Base-by-base conservation (phyloP, 495 filamentous ascomycete genomes). In the Parachaetomium inaequale region DNA sequence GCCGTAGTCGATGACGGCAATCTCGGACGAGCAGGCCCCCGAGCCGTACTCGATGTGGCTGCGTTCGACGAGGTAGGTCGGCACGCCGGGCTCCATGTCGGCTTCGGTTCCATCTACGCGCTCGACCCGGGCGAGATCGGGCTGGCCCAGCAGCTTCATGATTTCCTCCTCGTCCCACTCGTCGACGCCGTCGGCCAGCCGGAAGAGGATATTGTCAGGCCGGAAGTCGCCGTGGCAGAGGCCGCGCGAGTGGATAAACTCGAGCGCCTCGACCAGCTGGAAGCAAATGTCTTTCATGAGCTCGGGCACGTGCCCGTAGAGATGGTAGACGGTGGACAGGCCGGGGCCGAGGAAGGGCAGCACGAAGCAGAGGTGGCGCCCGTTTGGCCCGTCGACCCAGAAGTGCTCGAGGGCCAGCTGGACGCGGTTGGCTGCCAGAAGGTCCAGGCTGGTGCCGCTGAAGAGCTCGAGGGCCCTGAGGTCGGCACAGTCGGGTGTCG, bases 301-400 rank as follows among this genome's bases (percentile, higher is more conserved):
- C 4, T 38, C 23, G n/a, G 57, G 55, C 38, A 58, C 46, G 10
- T 50, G 53, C 3, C 45, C 51, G 31, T 59, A 65, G 2, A 31
- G 2, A 0, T 47, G 0, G 50, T 46, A n/a, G 2, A 61, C 2
- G 0, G 12, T 8, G 0, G 28, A 1, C 0, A 66, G 25, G 1
- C 21, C 43, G 2, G 70, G 62, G 0, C 68, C 70, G 6, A 71
- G 49, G 8, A 69, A 43, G 7, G 68, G 69, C 17, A 67, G 23
- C 26, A 78, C 77, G 7, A 74, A 55, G 58, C 72, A 75, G 7
- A 69, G 56, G 52, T 79, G 77, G n/a, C 45, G 53, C 0, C 76
- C 75, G 47, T 78, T 77, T 14, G 75, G 74, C 3, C 77, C 77
- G 19, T 73, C 53, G 15, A 77, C 36, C 65, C 58, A 69, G 46